Evolutionary conservation across 176 grass and related monocot genomes (phyloP).

Genomic region (Zea luxurians): DNA sequence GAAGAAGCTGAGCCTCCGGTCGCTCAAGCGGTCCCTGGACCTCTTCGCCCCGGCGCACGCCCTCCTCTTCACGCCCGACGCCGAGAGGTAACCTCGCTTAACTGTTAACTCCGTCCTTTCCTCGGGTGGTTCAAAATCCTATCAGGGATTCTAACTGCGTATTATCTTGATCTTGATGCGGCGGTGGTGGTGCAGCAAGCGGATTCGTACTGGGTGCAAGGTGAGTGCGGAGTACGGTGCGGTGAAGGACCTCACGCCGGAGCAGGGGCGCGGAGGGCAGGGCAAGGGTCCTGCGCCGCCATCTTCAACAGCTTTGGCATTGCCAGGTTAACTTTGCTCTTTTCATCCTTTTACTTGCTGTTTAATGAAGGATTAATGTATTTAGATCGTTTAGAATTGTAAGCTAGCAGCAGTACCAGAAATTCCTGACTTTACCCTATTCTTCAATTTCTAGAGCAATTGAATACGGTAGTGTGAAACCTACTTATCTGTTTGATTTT

Average conservation of each 20-base stretch:
- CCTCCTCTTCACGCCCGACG: slow-evolving; percentile 45
- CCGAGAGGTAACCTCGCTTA: slow-evolving; percentile 47
- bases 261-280: slow-evolving; percentile 48
- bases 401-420: not conserved
- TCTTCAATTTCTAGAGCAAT: not conserved
- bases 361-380: not conserved
- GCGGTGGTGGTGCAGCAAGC: slow-evolving; percentile 52
- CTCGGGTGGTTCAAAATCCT: slow-evolving; percentile 26
- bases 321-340: slow-evolving; percentile 49
- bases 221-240: slow-evolving; percentile 69
- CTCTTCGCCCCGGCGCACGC: slow-evolving; percentile 63
- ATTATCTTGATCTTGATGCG: not conserved
- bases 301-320: slow-evolving; percentile 45
- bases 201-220: slow-evolving; percentile 76
- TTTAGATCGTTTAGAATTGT: not conserved
- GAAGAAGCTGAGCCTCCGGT: slow-evolving; percentile 84
- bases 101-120: not conserved
- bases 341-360: not conserved
- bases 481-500: not conserved
- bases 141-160: slow-evolving; percentile 24
- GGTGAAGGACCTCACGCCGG: slow-evolving; percentile 57
- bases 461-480: not conserved
- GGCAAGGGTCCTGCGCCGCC: slow-evolving; percentile 39
- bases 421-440: not conserved
- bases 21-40: slow-evolving; percentile 69